Base-by-base conservation (phyloP, 2,329 filamentous ascomycete genomes). In the Cyphellophora attinorum region DNA sequence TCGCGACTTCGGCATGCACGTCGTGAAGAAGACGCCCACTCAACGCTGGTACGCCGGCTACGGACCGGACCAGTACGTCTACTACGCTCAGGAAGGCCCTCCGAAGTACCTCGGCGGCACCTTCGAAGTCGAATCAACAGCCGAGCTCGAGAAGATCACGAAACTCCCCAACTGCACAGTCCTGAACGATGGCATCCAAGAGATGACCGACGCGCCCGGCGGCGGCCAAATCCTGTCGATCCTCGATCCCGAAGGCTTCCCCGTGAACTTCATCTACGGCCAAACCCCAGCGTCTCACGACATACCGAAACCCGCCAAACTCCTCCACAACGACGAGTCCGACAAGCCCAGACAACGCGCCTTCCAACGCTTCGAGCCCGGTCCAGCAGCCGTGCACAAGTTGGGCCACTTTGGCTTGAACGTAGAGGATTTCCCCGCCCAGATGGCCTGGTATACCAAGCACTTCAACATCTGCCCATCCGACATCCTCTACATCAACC, bases 321-420 rank as follows among this genome's bases (percentile, higher is more conserved):
- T 62, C 25, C 40, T 56, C 23, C 35, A 54, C 32, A 62, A 62
- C 37, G 48, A 54, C 42, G 56, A 60, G 38, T 38, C 45, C 25
- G 53, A 59, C 29, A 62, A 62, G 41, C 57, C 56, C 6, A 46
- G 59, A 27, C 47, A 54, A 15, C 48, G 57, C n/a, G 47, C 52
- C 15, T 62, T 62, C 49, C 56, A 61, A 27, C 56, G 59, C 19
- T 62, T 60, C 46, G 60, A 59, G 18, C 61, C 62, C 0, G 65
- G 66, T 4, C 65, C 66, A 2, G 65, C 66, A 0, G 63, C 64
- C 0, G 60, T 70, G 6, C 61, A 68, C 40, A 67, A 67, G 46
- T 53, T 68, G 2, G 65, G 64, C n/a, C 64, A 68, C 44, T 68
- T 65, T 45, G 65, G 65, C 0, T 47, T 62, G 16, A 59, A 58